Conservation (phyloP, 2,329 filamentous ascomycete genomes). For the Lachnellula cervina region DNA sequence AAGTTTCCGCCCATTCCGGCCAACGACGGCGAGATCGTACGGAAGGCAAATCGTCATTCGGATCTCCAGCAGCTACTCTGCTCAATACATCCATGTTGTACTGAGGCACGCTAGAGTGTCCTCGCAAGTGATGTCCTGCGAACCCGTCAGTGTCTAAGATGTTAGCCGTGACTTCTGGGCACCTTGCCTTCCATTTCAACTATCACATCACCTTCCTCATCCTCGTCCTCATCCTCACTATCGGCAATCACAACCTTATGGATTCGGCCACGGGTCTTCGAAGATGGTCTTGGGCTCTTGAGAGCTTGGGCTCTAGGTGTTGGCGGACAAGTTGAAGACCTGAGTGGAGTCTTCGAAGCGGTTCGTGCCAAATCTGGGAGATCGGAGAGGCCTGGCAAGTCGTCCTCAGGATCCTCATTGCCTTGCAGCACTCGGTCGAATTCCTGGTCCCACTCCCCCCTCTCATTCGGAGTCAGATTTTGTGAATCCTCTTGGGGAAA, state of each 20-base stretch:
- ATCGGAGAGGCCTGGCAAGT: background rate
- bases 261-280: background rate
- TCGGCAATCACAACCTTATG: background rate
- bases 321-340: background rate
- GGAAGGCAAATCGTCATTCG: background rate
- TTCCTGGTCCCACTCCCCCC: background rate
- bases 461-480: background rate
- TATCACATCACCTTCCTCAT: background rate
- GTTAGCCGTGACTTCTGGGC: too few relatives aligned
- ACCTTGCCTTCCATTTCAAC: background rate
- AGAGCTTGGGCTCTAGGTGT: background rate
- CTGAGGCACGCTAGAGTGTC: background rate
- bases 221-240: background rate
- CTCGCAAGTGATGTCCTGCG: background rate
- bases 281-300: background rate
- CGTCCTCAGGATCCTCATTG: background rate
- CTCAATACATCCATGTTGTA: background rate
- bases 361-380: background rate
- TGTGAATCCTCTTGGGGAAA: background rate
- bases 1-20: background rate
- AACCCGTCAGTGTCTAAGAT: too few relatives aligned
- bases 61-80: background rate
- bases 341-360: background rate
- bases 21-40: background rate
- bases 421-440: background rate